phyloP scores from a whole-genome alignment of 208 protist species.

The Borovskyia barvae region DNA sequence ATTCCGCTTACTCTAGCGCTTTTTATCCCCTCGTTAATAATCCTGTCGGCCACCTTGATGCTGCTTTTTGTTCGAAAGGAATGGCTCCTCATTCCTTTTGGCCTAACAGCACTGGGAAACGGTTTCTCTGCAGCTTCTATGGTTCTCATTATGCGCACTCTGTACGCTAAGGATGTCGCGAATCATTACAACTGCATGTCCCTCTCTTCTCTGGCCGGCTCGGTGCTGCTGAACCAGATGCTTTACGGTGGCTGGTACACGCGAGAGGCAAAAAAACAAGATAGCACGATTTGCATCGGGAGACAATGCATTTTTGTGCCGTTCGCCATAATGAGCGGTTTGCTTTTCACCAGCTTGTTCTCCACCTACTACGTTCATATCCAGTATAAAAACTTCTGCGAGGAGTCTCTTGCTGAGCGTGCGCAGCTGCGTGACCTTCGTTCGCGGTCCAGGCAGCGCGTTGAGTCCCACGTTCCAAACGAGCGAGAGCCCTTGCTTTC shows the following conservation, averaged over 20 bases:
- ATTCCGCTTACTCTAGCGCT: constrained; percentile 66
- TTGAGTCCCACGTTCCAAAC: background rate
- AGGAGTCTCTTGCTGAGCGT: constrained; percentile 20
- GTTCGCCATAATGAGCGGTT: constrained; percentile 45
- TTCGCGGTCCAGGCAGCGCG: background rate
- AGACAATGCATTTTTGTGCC: constrained; percentile 61
- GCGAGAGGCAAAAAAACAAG: constrained; percentile 46
- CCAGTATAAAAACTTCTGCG: constrained; percentile 48
- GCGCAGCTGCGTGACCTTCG: background rate
- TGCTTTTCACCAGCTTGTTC: constrained; percentile 36
- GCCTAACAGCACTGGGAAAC: constrained; percentile 62
- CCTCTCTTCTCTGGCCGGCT: constrained; percentile 39
- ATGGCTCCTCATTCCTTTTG: constrained; percentile 53
- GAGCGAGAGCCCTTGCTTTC: constrained; percentile 1
- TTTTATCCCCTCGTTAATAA: constrained; percentile 44
- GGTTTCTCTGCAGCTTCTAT: constrained; percentile 59
- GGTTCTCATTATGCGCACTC: constrained; percentile 73
- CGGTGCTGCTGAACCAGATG: constrained; percentile 67
- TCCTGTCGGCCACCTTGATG: constrained; percentile 38
- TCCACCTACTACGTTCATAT: constrained; percentile 52
- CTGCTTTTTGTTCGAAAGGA: constrained; percentile 35
- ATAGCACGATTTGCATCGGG: constrained; percentile 50
- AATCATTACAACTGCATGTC: constrained; percentile 80
- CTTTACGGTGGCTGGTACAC: constrained; percentile 80
- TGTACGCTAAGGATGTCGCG: constrained; percentile 74